These are phyloP conservation scores for Quercus aquifolioides DNA, from an alignment of 306 rosid species.

Conservation along the genomic window DNA sequence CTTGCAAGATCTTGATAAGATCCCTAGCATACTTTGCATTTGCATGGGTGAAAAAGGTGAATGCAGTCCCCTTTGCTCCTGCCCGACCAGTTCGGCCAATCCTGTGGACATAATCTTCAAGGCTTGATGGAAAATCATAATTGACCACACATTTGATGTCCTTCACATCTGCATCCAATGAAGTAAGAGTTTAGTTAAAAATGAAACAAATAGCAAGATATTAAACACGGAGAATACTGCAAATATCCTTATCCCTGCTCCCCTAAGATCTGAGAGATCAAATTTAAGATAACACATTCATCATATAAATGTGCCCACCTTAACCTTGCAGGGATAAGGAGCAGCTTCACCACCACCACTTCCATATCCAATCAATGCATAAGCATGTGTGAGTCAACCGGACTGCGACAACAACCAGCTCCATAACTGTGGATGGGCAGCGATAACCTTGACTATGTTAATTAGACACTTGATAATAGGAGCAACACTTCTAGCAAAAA, in stretches of 20 bases:
- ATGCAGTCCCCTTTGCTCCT: slow-evolving; percentile 92
- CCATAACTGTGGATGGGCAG: slow-evolving; percentile 96
- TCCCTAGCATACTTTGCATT: slow-evolving; percentile 73
- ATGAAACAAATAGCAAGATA: slow-evolving; percentile 1
- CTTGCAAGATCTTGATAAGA: slow-evolving; percentile 74
- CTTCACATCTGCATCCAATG: slow-evolving; percentile 81
- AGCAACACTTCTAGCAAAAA: slow-evolving; percentile 36
- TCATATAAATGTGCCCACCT: slow-evolving; percentile 98
- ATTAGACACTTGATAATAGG: slow-evolving; percentile 32
- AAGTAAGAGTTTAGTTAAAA: slow-evolving; percentile 19
- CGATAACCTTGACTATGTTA: slow-evolving; percentile 41
- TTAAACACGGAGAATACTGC: slow-evolving; percentile 58
- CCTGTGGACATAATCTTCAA: slow-evolving; percentile 93
- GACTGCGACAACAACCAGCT: slow-evolving; percentile 90
- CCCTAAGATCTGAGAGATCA: slow-evolving; percentile 64
- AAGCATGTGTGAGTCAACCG: slow-evolving; percentile 93
- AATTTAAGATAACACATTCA: slow-evolving; percentile 91
- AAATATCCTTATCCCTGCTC: slow-evolving; percentile 88
- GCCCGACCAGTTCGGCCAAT: slow-evolving; percentile 99
- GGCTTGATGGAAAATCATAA: slow-evolving; percentile 91
- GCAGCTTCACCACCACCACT: slow-evolving; percentile 83
- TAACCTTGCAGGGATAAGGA: slow-evolving; percentile 97
- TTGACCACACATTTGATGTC: slow-evolving; percentile 94
- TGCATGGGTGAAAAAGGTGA: slow-evolving; percentile 74
- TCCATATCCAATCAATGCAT: slow-evolving; percentile 60